Conservation (phyloP, 2,329 filamentous ascomycete genomes). For the Cordyceps pruinosa region DNA sequence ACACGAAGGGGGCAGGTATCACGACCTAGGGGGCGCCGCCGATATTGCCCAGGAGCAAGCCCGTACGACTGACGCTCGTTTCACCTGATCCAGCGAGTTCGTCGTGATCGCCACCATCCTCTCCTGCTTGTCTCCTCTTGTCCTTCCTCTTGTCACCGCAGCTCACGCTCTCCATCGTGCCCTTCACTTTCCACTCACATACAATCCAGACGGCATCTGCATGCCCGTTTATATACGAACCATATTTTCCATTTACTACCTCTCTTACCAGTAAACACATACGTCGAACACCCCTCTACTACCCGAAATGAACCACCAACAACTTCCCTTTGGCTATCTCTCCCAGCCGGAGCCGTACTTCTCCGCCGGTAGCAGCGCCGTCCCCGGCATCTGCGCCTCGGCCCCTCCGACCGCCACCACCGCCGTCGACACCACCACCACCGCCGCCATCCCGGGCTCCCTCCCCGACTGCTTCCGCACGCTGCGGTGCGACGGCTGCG, state of each 20-base stretch:
- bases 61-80: background rate
- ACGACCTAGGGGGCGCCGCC: background rate
- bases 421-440: background rate
- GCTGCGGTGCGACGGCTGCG: slow-evolving; percentile 11
- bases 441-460: background rate
- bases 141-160: background rate
- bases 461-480: slow-evolving; percentile 10
- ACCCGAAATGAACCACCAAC: background rate
- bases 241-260: background rate
- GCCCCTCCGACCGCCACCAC: background rate
- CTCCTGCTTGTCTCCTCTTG: background rate
- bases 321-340: slow-evolving; percentile 5
- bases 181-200: background rate
- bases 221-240: background rate
- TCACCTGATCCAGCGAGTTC: background rate
- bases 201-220: background rate
- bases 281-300: too few species aligned
- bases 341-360: background rate
- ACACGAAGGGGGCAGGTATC: background rate
- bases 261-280: background rate
- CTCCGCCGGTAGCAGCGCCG: background rate
- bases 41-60: background rate
- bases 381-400: too few species aligned
- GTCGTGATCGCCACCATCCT: background rate
- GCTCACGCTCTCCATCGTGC: background rate